These are phyloP conservation scores for Cylindrodendrum hubeiense DNA, from an alignment of 2,329 filamentous ascomycete genomes.

Conservation along the genomic window DNA sequence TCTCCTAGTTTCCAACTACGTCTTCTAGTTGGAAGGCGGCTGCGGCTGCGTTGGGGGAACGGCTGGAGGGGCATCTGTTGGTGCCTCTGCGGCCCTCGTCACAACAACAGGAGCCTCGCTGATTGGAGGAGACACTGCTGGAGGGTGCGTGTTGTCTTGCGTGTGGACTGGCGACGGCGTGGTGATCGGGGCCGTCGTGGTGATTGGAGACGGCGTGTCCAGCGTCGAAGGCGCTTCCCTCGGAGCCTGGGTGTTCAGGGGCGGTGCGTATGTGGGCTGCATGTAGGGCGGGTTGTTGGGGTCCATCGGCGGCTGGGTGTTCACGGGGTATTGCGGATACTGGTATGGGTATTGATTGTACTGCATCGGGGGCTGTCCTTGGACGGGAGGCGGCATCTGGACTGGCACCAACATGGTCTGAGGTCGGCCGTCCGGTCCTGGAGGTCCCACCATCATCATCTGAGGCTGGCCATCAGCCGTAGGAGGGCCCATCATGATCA, in stretches of 20 bases:
- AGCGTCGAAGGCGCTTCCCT: constrained; percentile 8
- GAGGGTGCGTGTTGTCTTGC: not conserved
- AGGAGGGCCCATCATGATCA: not conserved
- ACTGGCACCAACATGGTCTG: not conserved
- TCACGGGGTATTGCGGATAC: constrained; percentile 2
- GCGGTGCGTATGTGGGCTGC: too few species aligned
- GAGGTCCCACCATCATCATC: not conserved
- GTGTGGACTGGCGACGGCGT: not conserved
- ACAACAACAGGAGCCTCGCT: not conserved
- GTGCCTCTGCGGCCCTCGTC: not conserved
- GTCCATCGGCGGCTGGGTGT: not conserved
- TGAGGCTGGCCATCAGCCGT: not conserved
- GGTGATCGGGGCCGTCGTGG: not conserved
- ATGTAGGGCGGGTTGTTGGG: constrained; percentile 8
- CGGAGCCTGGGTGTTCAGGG: constrained; percentile 11
- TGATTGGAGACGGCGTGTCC: not conserved
- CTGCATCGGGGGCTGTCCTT: constrained; percentile 2
- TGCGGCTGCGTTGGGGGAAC: not conserved
- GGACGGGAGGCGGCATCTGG: constrained; percentile 1
- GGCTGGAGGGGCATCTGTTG: not conserved
- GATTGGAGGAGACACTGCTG: not conserved
- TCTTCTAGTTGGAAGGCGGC: not conserved
- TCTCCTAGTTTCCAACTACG: not conserved
- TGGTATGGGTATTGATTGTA: not conserved
- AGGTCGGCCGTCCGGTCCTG: not conserved